These are phyloP conservation scores for Penicillium sp. DNA, from an alignment of 2,329 filamentous ascomycete species.

Conservation along the genomic window DNA sequence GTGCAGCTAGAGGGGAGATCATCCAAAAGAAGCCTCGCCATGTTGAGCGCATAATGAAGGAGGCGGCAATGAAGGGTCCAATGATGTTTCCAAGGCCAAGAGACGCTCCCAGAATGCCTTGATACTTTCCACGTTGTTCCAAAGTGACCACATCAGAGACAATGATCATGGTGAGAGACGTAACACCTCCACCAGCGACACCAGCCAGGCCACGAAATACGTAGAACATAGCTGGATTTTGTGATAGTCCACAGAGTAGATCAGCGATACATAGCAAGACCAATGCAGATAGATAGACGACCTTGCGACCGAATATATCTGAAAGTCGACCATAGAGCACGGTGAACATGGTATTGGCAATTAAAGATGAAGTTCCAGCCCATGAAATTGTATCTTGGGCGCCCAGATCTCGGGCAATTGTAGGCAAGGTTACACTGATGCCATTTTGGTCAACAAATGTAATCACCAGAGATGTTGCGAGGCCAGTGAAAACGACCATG, in stretches of 20 bases:
- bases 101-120: conserved; percentile 50
- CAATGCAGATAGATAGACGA: conserved; percentile 58
- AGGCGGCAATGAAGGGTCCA: conserved; percentile 52
- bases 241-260: conserved; percentile 60
- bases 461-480: conserved; percentile 58
- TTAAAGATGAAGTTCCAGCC: conserved; percentile 70
- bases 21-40: conserved; percentile 55
- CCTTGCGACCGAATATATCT: conserved; percentile 63
- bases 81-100: conserved; percentile 51
- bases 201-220: conserved; percentile 63
- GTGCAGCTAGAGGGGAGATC: conserved; percentile 54
- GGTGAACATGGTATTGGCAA: conserved; percentile 66
- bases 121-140: conserved; percentile 60
- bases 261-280: conserved; percentile 58
- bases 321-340: conserved; percentile 65
- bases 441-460: conserved; percentile 61
- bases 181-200: conserved; percentile 64
- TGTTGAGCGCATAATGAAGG: conserved; percentile 46
- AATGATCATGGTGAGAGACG: conserved; percentile 63
- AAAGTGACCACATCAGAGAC: conserved; percentile 62
- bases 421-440: conserved; percentile 57
- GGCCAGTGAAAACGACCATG: conserved; percentile 52
- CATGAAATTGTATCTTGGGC: conserved; percentile 61
- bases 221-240: conserved; percentile 61
- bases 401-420: conserved; percentile 53